These are phyloP conservation scores for Leccinum subgranulosum DNA, from an alignment of 768 basidiomycete species.

Conservation along the genomic window DNA sequence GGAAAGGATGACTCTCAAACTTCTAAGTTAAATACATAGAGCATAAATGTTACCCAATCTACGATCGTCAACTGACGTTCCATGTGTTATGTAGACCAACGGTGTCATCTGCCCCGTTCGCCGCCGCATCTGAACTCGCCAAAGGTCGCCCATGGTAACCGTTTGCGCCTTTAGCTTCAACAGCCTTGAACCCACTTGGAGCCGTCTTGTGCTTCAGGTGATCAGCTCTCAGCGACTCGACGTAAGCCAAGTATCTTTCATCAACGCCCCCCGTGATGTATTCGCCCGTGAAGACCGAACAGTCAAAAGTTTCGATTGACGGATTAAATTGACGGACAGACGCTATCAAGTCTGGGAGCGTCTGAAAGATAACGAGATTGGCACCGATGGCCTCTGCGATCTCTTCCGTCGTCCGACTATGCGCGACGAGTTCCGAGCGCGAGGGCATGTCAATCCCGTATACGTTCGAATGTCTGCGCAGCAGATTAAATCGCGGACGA, in stretches of 20 bases:
- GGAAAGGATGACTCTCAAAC: neutral
- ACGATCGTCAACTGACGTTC: slow-evolving; percentile 36
- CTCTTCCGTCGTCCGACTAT: slow-evolving; percentile 65
- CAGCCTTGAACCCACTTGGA: slow-evolving; percentile 27
- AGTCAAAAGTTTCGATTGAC: slow-evolving; percentile 77
- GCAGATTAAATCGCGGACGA: slow-evolving; percentile 1
- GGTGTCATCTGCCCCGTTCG: slow-evolving; percentile 69
- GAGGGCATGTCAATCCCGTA: slow-evolving; percentile 99
- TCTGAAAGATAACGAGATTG: slow-evolving; percentile 95
- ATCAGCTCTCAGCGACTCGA: slow-evolving; percentile 81
- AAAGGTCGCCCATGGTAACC: slow-evolving; percentile 17
- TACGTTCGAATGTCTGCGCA: slow-evolving; percentile 77
- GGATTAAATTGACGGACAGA: slow-evolving; percentile 87
- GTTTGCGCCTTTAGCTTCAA: slow-evolving; percentile 35
- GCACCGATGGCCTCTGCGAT: slow-evolving; percentile 86
- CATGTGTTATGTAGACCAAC: slow-evolving; percentile 79
- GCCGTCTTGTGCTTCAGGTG: slow-evolving; percentile 60
- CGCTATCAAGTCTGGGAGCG: slow-evolving; percentile 78
- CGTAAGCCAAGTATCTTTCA: slow-evolving; percentile 68
- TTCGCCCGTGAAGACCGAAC: slow-evolving; percentile 96
- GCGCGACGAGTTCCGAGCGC: slow-evolving; percentile 86
- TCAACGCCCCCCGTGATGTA: slow-evolving; percentile 95
- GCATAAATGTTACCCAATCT: slow-evolving; percentile 1
- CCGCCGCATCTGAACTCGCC: slow-evolving; percentile 38
- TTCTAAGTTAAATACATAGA: neutral